A percentile compares a stretch with the other conserved stretches of the same genome.
Conservation (phyloP, 2,329 filamentous ascomycete genomes). For the Diaporthe vexans region DNA sequence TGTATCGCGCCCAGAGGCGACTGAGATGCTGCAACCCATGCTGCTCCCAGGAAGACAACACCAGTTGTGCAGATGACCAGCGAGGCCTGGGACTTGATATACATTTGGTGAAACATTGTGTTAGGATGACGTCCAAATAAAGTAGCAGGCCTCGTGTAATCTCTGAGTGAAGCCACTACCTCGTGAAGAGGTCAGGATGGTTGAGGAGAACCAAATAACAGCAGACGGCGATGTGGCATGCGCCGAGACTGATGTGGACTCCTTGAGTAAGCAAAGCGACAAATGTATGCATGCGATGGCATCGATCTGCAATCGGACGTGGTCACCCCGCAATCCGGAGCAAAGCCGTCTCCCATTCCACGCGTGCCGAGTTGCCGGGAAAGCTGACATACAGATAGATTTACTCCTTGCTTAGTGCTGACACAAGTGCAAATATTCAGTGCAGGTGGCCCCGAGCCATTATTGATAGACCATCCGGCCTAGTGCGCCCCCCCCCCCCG, state of each 20-base stretch:
- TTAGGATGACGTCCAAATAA: too few species aligned
- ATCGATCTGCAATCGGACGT: too few species aligned
- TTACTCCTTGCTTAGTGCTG: background rate
- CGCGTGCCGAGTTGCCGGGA: background rate
- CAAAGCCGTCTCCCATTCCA: background rate
- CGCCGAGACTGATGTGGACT: too few species aligned
- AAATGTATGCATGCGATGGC: too few species aligned
- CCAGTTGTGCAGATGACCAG: background rate
- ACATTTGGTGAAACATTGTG: background rate
- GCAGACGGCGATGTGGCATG: too few species aligned
- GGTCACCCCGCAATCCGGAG: too few species aligned
- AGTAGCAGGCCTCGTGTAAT: too few species aligned
- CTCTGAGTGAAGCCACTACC: too few species aligned
- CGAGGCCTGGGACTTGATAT: background rate
- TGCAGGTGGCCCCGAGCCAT: background rate
- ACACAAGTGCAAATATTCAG: background rate
- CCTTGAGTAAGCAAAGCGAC: too few species aligned
- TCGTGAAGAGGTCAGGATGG: too few species aligned
- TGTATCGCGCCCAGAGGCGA: background rate
- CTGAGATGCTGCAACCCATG: constrained; percentile 12
- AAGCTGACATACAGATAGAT: background rate
- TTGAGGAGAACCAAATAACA: too few species aligned
- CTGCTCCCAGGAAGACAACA: background rate
- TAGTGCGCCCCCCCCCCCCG: too few species aligned
- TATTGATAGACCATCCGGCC: background rate